These are phyloP conservation scores for Euphorbia tirucalli DNA, from an alignment of 345 rosid species.

Conservation along the genomic window DNA sequence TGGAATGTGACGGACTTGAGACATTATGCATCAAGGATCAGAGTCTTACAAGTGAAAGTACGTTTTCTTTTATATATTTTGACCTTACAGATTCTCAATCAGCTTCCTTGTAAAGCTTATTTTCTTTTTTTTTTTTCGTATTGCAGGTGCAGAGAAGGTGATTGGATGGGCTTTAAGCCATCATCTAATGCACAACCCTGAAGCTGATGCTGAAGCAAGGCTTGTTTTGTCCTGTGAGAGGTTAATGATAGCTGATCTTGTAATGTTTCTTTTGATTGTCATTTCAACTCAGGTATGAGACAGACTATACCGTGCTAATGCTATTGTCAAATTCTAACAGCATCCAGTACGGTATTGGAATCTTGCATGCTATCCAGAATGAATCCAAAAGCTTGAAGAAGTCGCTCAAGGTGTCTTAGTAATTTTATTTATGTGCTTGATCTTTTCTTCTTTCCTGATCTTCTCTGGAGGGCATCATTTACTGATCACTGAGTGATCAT, in stretches of 20 bases:
- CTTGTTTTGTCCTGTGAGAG: constrained; percentile 69
- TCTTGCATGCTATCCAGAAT: constrained; percentile 63
- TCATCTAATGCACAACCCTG: constrained; percentile 71
- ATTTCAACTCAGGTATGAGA: constrained; percentile 16
- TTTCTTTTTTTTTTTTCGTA: constrained; percentile 17
- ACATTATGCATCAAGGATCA: constrained; percentile 69
- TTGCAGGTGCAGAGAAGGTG: constrained; percentile 80
- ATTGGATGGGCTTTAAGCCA: constrained; percentile 85
- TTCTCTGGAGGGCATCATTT: not conserved
- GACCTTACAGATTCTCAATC: not conserved
- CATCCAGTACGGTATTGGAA: constrained; percentile 63
- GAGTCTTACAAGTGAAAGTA: constrained; percentile 72
- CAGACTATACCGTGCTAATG: constrained; percentile 23
- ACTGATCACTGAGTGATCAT: constrained; percentile 11
- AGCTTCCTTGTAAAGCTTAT: not conserved
- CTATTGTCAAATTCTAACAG: constrained; percentile 49
- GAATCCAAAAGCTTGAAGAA: constrained; percentile 77
- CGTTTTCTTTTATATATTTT: constrained; percentile 24
- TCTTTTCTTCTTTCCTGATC: not conserved
- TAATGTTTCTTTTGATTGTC: constrained; percentile 13
- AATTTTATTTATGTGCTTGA: not conserved
- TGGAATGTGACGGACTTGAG: constrained; percentile 76
- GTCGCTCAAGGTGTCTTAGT: constrained; percentile 57
- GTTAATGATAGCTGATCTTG: constrained; percentile 37
- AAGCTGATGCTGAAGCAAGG: constrained; percentile 51